These are phyloP conservation scores for Fusarium fracticaudum DNA, from an alignment of 2,329 filamentous ascomycete species.

Conservation along the genomic window DNA sequence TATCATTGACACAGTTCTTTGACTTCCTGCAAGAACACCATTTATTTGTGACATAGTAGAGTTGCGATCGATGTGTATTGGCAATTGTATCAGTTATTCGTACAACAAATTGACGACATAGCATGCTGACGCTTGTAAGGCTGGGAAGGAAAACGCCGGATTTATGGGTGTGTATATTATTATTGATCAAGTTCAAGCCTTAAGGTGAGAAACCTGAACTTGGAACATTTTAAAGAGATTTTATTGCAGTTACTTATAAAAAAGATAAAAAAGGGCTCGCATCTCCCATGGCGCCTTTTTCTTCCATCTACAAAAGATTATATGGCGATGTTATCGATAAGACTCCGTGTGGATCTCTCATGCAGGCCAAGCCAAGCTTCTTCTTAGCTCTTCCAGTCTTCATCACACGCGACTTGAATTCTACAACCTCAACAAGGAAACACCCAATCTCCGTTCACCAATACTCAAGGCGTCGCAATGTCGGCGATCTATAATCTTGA, in stretches of 20 bases:
- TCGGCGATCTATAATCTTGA: conserved; percentile 93
- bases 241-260: background rate
- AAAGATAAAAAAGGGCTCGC: background rate
- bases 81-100: background rate
- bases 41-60: background rate
- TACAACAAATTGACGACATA: background rate
- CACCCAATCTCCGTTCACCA: background rate
- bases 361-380: conserved; percentile 20
- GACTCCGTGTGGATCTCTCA: conserved; percentile 1
- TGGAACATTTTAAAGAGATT: background rate
- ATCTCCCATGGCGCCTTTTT: background rate
- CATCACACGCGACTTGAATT: conserved; percentile 10
- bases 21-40: background rate
- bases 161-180: background rate
- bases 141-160: background rate
- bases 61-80: background rate
- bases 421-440: background rate
- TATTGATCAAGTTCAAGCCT: background rate
- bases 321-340: conserved; percentile 24
- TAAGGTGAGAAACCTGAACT: background rate
- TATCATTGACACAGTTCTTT: background rate
- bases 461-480: conserved; percentile 62
- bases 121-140: background rate
- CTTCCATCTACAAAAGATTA: background rate
- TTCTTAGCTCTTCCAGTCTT: conserved; percentile 10